Percentiles rank a stretch among this genome's conserved stretches.
Evolutionary conservation across 371 early-diverging fungal genomes (phyloP).

Genomic region (Conidiobolus incongruus): DNA sequence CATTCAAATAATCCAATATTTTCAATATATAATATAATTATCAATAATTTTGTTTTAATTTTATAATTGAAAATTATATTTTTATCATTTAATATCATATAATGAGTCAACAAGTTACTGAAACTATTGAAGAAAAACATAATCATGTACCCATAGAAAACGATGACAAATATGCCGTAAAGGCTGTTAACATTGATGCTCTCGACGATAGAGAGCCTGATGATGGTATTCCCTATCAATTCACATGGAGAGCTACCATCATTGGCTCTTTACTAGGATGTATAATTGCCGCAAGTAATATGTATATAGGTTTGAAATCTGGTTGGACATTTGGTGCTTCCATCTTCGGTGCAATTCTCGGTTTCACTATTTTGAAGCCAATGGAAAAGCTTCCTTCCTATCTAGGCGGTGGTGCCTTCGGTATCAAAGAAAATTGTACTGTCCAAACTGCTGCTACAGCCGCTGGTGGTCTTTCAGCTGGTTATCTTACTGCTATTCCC

Average conservation of each 20-base stretch:
- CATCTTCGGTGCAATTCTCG: constrained; percentile 41
- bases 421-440: constrained; percentile 40
- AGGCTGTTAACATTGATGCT: too few relatives aligned
- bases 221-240: neutral
- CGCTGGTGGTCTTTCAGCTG: constrained; percentile 41
- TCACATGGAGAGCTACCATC: constrained; percentile 13
- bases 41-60: too few relatives aligned
- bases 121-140: too few relatives aligned
- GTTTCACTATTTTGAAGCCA: constrained; percentile 39
- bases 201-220: too few relatives aligned
- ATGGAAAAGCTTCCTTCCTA: constrained; percentile 18
- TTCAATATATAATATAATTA: too few relatives aligned
- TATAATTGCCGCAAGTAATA: constrained; percentile 20
- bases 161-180: too few relatives aligned
- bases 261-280: constrained; percentile 19
- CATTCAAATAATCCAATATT: too few relatives aligned
- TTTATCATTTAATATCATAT: too few relatives aligned
- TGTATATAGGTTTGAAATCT: constrained; percentile 21
- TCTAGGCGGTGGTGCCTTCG: constrained; percentile 35
- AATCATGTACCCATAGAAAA: too few relatives aligned
- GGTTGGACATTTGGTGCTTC: constrained; percentile 23
- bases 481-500: constrained; percentile 42
- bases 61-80: too few relatives aligned
- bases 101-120: too few relatives aligned
- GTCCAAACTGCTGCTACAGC: constrained; percentile 46